Conservation (phyloP, 768 basidiomycete genomes). For the Xerocomus spinulosus region DNA sequence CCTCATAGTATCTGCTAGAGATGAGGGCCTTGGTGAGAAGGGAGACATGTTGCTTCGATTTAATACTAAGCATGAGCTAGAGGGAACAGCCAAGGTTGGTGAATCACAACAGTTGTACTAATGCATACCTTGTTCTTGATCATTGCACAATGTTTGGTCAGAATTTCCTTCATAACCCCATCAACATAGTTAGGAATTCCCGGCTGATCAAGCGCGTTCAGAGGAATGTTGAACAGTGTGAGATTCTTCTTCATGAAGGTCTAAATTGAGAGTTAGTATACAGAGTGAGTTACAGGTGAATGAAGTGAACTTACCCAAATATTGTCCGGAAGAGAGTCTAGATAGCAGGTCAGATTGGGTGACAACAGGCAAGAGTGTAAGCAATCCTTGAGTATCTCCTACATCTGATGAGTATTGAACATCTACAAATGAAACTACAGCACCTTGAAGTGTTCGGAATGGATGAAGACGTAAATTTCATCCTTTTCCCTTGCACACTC, state of each 20-base stretch:
- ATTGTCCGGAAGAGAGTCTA: background rate
- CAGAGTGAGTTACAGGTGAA: background rate
- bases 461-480: no score
- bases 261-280: background rate
- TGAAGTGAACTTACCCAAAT: background rate
- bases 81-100: background rate
- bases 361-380: background rate
- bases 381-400: background rate
- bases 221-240: background rate
- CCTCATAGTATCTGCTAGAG: background rate
- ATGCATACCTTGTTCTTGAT: constrained; percentile 2
- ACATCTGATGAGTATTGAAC: no score
- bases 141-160: background rate
- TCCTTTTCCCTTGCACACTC: no score
- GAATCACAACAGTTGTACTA: no score
- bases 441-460: no score
- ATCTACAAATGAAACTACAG: no score
- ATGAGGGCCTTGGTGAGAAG: background rate
- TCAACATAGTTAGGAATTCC: background rate
- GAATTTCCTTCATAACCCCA: background rate
- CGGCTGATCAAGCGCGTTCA: background rate
- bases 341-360: background rate
- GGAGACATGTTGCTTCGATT: background rate
- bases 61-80: background rate
- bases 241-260: background rate